These are phyloP conservation scores for Cucurbita pepo DNA, from an alignment of 306 rosid species.

Conservation along the genomic window DNA sequence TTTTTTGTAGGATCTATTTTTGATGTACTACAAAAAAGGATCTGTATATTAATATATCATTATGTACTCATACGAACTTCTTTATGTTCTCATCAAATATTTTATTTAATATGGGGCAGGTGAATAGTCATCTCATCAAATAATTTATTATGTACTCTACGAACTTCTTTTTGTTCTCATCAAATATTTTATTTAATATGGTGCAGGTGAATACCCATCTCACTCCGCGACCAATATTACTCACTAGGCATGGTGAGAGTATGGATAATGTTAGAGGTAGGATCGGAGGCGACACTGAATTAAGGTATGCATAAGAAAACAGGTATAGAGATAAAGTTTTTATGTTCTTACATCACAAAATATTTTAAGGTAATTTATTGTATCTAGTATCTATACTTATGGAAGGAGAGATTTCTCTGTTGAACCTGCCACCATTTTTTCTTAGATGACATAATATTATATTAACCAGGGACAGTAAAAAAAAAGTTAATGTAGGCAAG, in stretches of 20 bases:
- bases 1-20: neutral
- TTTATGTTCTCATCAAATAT: neutral
- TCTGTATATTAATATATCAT: neutral
- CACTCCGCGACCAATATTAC: slow-evolving; percentile 95
- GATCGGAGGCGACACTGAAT: slow-evolving; percentile 79
- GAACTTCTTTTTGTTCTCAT: neutral
- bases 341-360: neutral
- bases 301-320: slow-evolving; percentile 37
- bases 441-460: neutral
- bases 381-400: neutral
- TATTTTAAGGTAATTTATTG: neutral
- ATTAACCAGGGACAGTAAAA: neutral
- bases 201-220: slow-evolving; percentile 91
- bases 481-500: neutral
- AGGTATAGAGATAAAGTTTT: neutral
- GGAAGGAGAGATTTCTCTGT: neutral
- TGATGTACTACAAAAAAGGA: neutral
- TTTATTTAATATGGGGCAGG: slow-evolving; percentile 26
- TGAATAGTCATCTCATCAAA: slow-evolving; percentile 68
- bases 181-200: neutral
- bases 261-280: slow-evolving; percentile 90
- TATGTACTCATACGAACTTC: neutral
- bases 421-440: neutral
- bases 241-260: slow-evolving; percentile 97
- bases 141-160: neutral